phyloP scores from a whole-genome alignment of 495 filamentous ascomycete genomes.

The Geoglossum glabrum region DNA sequence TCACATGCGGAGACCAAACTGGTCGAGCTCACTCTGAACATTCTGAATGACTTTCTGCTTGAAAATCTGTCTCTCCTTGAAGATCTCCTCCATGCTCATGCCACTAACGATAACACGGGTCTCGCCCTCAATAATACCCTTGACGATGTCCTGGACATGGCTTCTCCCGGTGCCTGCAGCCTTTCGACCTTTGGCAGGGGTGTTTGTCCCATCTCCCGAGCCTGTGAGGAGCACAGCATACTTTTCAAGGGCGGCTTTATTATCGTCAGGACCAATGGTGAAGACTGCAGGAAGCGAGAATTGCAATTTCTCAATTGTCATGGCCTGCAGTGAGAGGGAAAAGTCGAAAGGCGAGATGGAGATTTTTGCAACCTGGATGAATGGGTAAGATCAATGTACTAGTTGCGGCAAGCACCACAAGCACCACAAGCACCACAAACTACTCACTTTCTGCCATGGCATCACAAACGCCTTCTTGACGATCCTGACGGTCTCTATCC shows the following conservation, averaged over 20 bases:
- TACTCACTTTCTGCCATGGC: slow-evolving; percentile 40
- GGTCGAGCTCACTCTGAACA: slow-evolving; percentile 52
- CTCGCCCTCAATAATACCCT: slow-evolving; percentile 77
- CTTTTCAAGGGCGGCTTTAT: slow-evolving; percentile 43
- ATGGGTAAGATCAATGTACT: slow-evolving; percentile 9
- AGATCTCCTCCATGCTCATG: slow-evolving; percentile 81
- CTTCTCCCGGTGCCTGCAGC: slow-evolving; percentile 23
- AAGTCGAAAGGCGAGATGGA: slow-evolving; percentile 60
- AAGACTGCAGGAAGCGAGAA: slow-evolving; percentile 66
- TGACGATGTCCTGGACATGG: slow-evolving; percentile 68
- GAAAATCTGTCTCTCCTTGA: slow-evolving; percentile 60
- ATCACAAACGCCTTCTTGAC: slow-evolving; percentile 49
- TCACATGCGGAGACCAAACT: slow-evolving; percentile 48
- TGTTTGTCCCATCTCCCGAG: slow-evolving; percentile 22
- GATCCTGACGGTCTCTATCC: slow-evolving; percentile 48
- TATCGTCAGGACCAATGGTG: slow-evolving; percentile 58
- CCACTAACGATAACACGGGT: slow-evolving; percentile 54
- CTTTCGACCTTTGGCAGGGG: slow-evolving; percentile 9
- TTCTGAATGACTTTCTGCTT: slow-evolving; percentile 58
- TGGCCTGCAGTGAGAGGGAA: slow-evolving; percentile 54
- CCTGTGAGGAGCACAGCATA: slow-evolving; percentile 59
- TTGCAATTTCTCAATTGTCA: slow-evolving; percentile 68
- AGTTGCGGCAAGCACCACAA: too few species aligned
- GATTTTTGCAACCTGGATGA: slow-evolving; percentile 25
- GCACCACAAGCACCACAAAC: too few species aligned